Percentiles rank a stretch among this genome's conserved stretches.
Evolutionary conservation across 768 basidiomycete species (phyloP).

Genomic region (Pisolithus sp.): DNA sequence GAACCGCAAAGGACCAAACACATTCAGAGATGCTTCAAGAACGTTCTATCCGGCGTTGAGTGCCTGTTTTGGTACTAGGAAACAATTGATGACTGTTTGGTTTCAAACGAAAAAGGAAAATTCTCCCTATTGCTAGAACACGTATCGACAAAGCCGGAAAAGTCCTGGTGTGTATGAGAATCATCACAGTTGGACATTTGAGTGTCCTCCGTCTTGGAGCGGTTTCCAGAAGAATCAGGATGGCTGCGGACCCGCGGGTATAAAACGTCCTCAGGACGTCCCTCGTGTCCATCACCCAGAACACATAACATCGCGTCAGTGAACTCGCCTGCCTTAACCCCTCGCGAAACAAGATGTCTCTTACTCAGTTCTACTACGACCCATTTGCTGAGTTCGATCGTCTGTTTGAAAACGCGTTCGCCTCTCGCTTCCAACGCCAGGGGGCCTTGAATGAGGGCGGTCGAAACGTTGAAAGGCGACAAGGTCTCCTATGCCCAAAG

Average conservation of each 20-base stretch:
- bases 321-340: too few relatives aligned
- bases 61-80: not conserved
- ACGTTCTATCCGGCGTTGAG: not conserved
- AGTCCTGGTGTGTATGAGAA: too few relatives aligned
- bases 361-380: slow-evolving; percentile 29
- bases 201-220: too few relatives aligned
- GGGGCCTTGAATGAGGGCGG: slow-evolving; percentile 38
- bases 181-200: too few relatives aligned
- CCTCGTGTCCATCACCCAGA: too few relatives aligned
- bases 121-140: not conserved
- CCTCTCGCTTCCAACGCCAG: slow-evolving; percentile 16
- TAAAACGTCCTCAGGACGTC: too few relatives aligned
- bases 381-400: slow-evolving; percentile 38
- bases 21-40: not conserved
- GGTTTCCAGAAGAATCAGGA: too few relatives aligned
- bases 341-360: too few relatives aligned
- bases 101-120: not conserved
- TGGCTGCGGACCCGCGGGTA: too few relatives aligned
- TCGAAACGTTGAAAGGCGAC: not conserved
- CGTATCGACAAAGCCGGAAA: too few relatives aligned
- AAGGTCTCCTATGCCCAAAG: too few relatives aligned
- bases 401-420: slow-evolving; percentile 35
- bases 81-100: not conserved
- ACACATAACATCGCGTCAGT: too few relatives aligned
- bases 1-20: not conserved